Evolutionary conservation across 2,329 filamentous ascomycete genomes (phyloP).

Genomic region (Pseudogymnoascus sp.): DNA sequence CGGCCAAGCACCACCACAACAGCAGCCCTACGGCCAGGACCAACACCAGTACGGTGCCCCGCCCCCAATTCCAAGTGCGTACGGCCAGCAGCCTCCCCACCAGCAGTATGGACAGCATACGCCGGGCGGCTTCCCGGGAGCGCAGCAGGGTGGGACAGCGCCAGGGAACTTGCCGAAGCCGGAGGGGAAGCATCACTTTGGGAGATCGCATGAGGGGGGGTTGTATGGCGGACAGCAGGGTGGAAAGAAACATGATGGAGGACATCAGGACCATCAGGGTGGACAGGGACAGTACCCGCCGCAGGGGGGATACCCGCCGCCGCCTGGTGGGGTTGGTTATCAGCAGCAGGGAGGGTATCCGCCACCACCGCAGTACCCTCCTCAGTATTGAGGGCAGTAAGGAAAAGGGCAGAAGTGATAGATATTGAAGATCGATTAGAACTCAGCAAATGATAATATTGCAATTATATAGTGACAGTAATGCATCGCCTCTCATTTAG

Average conservation of each 20-base stretch:
- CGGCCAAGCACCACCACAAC: slow-evolving; percentile 6
- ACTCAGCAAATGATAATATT: neutral
- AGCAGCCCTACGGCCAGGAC: slow-evolving; percentile 6
- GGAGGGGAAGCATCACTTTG: neutral
- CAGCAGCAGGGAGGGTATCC: neutral
- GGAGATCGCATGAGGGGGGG: neutral
- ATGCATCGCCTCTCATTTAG: neutral
- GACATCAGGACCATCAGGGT: neutral
- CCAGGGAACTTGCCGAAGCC: neutral
- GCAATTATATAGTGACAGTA: neutral
- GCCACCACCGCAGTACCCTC: neutral
- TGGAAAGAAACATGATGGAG: neutral
- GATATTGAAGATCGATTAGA: neutral
- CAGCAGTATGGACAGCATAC: neutral
- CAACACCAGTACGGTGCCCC: slow-evolving; percentile 9
- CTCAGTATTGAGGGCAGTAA: neutral
- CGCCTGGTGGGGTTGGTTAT: neutral
- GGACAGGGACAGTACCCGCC: neutral
- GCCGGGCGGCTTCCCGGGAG: neutral
- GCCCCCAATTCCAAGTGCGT: neutral
- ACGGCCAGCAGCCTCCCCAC: neutral
- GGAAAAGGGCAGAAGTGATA: neutral
- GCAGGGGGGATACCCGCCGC: neutral
- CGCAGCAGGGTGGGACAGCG: neutral
- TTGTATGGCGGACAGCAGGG: neutral